A percentile compares a stretch with the other conserved stretches of the same genome.
phyloP scores from a whole-genome alignment of 2,329 filamentous ascomycete species.

The Claviceps digitariae region DNA sequence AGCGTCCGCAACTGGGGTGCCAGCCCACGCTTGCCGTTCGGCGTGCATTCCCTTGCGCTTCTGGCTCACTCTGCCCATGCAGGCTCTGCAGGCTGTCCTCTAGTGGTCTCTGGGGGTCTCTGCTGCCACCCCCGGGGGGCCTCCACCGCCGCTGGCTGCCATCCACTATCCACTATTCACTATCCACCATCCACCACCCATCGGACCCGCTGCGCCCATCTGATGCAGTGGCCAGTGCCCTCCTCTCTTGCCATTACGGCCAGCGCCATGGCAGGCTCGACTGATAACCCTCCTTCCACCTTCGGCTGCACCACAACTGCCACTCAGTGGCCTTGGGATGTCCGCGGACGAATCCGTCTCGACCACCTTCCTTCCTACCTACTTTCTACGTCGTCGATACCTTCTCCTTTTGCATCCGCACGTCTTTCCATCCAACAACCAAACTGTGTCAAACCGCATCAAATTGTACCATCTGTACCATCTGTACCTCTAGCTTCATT shows the following conservation, averaged over 20 bases:
- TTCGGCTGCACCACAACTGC: neutral
- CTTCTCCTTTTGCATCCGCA: neutral
- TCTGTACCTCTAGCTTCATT: neutral
- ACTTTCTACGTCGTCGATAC: neutral
- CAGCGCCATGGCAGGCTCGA: neutral
- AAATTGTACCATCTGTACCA: neutral
- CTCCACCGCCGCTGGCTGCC: conserved; percentile 1
- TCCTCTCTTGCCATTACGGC: neutral
- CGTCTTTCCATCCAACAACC: neutral
- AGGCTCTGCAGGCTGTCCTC: too few species aligned
- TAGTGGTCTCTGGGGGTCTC: neutral
- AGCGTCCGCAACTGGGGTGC: conserved; percentile 9
- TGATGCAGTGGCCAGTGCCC: too few species aligned
- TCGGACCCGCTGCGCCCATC: too few species aligned
- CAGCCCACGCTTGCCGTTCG: conserved; percentile 1
- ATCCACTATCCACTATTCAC: neutral
- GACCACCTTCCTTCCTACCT: neutral
- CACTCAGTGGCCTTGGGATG: neutral
- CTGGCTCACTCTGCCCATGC: conserved; percentile 7
- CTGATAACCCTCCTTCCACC: neutral
- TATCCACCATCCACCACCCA: neutral
- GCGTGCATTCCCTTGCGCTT: conserved; percentile 10
- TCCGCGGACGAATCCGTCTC: neutral
- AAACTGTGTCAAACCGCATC: too few species aligned
- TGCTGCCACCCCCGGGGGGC: neutral